Conservation (phyloP, 139 green algal species). For the Chlorella sorokiniana region DNA sequence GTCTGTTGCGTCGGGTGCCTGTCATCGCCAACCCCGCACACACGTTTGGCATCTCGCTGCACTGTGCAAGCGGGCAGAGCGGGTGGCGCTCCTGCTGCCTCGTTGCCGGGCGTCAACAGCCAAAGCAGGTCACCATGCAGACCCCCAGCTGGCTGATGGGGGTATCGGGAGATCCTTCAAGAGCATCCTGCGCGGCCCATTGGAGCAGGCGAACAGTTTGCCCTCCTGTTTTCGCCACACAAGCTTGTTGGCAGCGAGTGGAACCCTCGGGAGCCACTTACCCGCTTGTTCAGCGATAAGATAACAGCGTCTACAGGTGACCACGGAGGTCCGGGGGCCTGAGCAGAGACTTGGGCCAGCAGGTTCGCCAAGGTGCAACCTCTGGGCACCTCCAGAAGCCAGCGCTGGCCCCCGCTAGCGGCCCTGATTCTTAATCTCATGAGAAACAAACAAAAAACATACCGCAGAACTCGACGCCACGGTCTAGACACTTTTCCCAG, state of each 20-base stretch:
- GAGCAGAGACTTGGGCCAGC: no score
- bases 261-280: no score
- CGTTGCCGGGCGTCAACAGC: slow-evolving; percentile 18
- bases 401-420: not conserved
- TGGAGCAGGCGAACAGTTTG: not conserved
- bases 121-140: slow-evolving; percentile 50
- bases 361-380: not conserved
- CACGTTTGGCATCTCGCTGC: not conserved
- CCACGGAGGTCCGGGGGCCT: no score
- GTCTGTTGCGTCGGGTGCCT: not conserved
- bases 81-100: not conserved
- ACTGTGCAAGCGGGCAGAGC: not conserved
- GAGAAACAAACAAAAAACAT: no score
- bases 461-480: no score
- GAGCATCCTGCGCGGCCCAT: not conserved
- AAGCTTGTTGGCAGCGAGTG: not conserved
- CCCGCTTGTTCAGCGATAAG: slow-evolving; percentile 14
- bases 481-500: no score
- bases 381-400: not conserved
- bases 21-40: no score
- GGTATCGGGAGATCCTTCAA: not conserved
- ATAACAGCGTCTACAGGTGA: not conserved
- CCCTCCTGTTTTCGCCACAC: not conserved
- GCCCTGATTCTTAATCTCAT: slow-evolving; percentile 3
- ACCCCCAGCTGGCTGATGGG: slow-evolving; percentile 32